phyloP scores from a whole-genome alignment of 2,329 filamentous ascomycete genomes.

The Colletotrichum limetticola region DNA sequence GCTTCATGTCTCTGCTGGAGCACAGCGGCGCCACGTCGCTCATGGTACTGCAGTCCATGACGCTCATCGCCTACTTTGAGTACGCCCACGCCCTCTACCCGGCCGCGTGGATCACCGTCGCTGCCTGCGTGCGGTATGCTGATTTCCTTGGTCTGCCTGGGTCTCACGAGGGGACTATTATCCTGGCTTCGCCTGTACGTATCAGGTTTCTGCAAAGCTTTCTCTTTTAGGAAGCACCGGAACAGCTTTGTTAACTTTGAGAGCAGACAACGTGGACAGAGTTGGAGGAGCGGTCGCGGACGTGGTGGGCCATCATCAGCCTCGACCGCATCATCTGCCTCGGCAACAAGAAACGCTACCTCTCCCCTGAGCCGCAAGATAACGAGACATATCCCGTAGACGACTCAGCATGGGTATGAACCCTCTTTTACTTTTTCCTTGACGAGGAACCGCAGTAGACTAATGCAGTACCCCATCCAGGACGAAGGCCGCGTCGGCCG shows the following conservation, averaged over 20 bases:
- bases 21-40: slow-evolving; percentile 53
- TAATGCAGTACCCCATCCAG: slow-evolving; percentile 37
- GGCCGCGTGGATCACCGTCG: slow-evolving; percentile 59
- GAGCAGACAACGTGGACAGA: slow-evolving; percentile 57
- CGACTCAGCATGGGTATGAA: slow-evolving; percentile 52
- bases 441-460: no score
- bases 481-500: slow-evolving; percentile 48
- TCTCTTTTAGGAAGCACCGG: neutral
- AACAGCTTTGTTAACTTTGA: neutral
- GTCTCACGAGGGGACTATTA: slow-evolving; percentile 45
- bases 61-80: slow-evolving; percentile 60
- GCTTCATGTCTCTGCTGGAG: slow-evolving; percentile 53
- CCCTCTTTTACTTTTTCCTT: neutral
- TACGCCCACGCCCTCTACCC: slow-evolving; percentile 61
- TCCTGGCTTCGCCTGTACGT: slow-evolving; percentile 50
- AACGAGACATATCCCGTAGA: slow-evolving; percentile 47
- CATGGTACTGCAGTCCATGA: slow-evolving; percentile 55
- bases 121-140: slow-evolving; percentile 55
- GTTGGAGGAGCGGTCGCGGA: slow-evolving; percentile 55
- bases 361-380: slow-evolving; percentile 36
- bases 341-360: slow-evolving; percentile 36
- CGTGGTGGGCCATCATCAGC: slow-evolving; percentile 61
- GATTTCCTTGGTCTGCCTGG: slow-evolving; percentile 56
- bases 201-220: neutral
- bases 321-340: slow-evolving; percentile 46